Base-by-base conservation (phyloP, 1,284 basidiomycete species). In the Vanrija sp. region DNA sequence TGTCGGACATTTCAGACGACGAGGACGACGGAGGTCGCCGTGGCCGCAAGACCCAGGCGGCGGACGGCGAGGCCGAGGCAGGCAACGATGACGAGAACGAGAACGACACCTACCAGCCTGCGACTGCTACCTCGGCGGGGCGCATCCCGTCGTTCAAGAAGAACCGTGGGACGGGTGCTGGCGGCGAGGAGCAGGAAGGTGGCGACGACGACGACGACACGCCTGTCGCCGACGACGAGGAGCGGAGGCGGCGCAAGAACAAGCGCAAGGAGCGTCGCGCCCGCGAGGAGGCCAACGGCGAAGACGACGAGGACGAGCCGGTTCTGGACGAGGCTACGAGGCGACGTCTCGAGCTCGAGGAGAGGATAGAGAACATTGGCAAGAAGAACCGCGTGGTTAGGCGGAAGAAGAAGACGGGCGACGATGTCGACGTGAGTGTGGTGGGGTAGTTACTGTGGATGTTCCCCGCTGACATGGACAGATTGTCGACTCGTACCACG, bases 401-500 rank as follows among this genome's bases (percentile, higher is more conserved):
- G 22, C 82, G 81, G 71, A 89, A 89, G 73, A 87, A 86, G 70
- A 81, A 82, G 53, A 74, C 65, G 51, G 81, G 77, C 37, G 88
- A 91, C 14, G 88, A 78, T 23, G 66, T 63, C 9, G 70, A 71
- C 57, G 78, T 75, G 54, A 63, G 61, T 58, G 25, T 10, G 12
- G 6, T 4, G 9, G 1, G 14, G 6, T 16, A 6, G 25, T 27
- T 3, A 6, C 25, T 31, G n/a, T 31, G 31, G n/a, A n/a, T 31
- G 31, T 14, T 31, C 12, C 31, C 15, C 27, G 19, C 43, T 51
- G 20, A 50, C 46, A 3, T 27, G 18, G 44, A 14, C 55, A 80
- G 75, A 78, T 80, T 57, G 71, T 98, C 20, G 95, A 98, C 66
- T 81, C 84, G 37, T 87, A 89, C 63, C 91, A 92, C 16, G 95